Conservation (phyloP, 1,284 basidiomycete species). For the Earliella scabrosa region DNA sequence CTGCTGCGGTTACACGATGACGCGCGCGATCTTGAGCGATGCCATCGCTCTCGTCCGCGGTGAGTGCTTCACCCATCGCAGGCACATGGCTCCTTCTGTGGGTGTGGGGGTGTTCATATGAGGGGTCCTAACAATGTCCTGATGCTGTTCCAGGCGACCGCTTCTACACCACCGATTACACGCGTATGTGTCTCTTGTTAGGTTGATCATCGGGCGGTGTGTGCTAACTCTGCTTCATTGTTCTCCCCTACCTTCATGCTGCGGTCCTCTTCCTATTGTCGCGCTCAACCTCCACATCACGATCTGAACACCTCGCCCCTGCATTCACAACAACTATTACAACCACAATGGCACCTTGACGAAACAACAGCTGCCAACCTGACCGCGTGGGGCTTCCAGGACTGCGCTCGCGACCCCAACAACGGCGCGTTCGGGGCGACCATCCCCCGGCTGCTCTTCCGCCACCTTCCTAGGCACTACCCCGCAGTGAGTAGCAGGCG, state of each 20-base stretch:
- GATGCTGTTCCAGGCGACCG: constrained; percentile 54
- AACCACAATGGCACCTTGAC: too few species aligned
- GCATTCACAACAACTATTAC: constrained; percentile 38
- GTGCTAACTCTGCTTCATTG: constrained; percentile 1
- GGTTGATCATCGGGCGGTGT: background rate
- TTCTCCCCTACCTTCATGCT: background rate
- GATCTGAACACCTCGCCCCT: constrained; percentile 26
- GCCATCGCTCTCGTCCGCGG: constrained; percentile 72
- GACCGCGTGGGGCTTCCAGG: constrained; percentile 78
- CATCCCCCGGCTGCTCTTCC: constrained; percentile 73
- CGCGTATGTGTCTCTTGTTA: constrained; percentile 37
- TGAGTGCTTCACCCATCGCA: background rate
- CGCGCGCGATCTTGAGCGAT: constrained; percentile 83
- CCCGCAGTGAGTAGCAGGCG: constrained; percentile 62
- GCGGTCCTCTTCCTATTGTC: background rate
- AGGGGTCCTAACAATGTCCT: background rate
- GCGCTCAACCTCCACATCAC: too few species aligned
- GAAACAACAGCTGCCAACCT: constrained; percentile 60
- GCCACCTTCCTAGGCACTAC: constrained; percentile 72
- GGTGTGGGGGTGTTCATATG: constrained; percentile 1
- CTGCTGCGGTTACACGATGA: constrained; percentile 88
- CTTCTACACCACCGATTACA: constrained; percentile 82
- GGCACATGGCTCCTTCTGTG: too few species aligned
- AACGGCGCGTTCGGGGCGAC: constrained; percentile 78
- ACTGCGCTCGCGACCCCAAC: constrained; percentile 63